Evolutionary conservation across 2,329 filamentous ascomycete genomes (phyloP), one percentile per base, ranked within the genome.

Genomic region (Clarireedia hainanense): DNA sequence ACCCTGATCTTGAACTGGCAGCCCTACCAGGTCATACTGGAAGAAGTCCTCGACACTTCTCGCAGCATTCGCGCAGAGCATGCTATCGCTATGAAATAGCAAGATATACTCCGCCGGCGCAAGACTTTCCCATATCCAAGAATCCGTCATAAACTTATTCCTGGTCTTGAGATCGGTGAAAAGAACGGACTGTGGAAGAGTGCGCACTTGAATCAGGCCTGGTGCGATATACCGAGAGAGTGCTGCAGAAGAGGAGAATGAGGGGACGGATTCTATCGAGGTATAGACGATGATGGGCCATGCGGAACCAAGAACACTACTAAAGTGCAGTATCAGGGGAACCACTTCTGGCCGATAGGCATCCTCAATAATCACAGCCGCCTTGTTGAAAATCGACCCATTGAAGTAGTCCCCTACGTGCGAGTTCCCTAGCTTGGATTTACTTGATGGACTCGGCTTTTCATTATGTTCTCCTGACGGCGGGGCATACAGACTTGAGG

Each of bases 201-300:
- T 66, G 17, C 71, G 69, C 47, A 76, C 66, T 56, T 71, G 65
- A 57, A 76, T 65, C n/a, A 62, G 58, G 14, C 67, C 65, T 4
- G 62, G 53, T 17, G 62, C 60, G 6, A 75, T 57, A n/a, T 71
- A 70, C 5, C 72, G 72, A 10, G 64, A 63, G 52, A 74, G 70
- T 10, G 72, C 60, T 1, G 70, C 67, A 3, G 70, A 71, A 27
- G 69, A 55, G 24, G 68, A 67, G 17, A 67, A 69, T 36, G 60
- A 57, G 2, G 55, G 57, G 1, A 63, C 53, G 0, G 59, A 56
- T 52, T 64, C 62, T n/a, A 67, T 60, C 1, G 69, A 67, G 5
- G 75, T 76, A 59, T 72, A 74, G 43, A 76, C 70, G 23, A 76
- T 65, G 40, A 77, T 69, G 4, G 73, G 73, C 74, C 74, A 76